phyloP scores from a whole-genome alignment of 768 basidiomycete species.

The Auricularia cornea region DNA sequence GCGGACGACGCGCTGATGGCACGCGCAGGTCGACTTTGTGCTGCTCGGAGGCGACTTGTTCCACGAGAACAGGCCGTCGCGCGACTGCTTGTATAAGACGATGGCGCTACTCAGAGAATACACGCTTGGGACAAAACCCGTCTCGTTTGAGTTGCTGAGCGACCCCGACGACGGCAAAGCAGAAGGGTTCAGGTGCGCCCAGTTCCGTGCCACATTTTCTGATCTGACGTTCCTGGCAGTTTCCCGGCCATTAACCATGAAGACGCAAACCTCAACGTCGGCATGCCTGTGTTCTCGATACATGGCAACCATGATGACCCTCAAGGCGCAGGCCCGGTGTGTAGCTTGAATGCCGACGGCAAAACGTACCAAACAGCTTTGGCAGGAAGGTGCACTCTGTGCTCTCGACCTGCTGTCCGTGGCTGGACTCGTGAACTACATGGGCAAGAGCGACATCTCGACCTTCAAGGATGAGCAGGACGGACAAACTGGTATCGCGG shows the following conservation, averaged over 20 bases:
- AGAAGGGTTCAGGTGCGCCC: slow-evolving; percentile 64
- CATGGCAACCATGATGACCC: slow-evolving; percentile 99
- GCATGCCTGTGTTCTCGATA: slow-evolving; percentile 97
- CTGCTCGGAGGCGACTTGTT: slow-evolving; percentile 94
- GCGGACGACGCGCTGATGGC: not conserved
- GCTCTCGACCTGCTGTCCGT: slow-evolving; percentile 93
- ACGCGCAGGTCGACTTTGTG: slow-evolving; percentile 80
- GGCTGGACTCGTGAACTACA: slow-evolving; percentile 91
- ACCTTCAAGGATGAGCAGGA: slow-evolving; percentile 56
- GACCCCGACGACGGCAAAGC: slow-evolving; percentile 89
- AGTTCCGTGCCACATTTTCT: not conserved
- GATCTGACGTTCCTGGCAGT: slow-evolving; percentile 30
- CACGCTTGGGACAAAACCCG: slow-evolving; percentile 78
- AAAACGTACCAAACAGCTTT: not conserved
- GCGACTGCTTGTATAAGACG: slow-evolving; percentile 82
- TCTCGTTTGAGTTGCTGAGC: slow-evolving; percentile 86
- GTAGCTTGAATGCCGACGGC: slow-evolving; percentile 20
- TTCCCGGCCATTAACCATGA: slow-evolving; percentile 98
- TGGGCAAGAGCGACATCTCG: slow-evolving; percentile 91
- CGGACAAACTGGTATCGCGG: slow-evolving; percentile 64
- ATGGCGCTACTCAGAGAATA: slow-evolving; percentile 87
- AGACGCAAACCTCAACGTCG: slow-evolving; percentile 90
- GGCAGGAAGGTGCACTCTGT: slow-evolving; percentile 87
- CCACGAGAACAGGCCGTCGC: slow-evolving; percentile 92
- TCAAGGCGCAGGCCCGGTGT: slow-evolving; percentile 85